Percentiles rank a stretch among this genome's conserved stretches.
Evolutionary conservation across 129 eudicot species (phyloP).

Genomic region (Ambrosia artemisiifolia): DNA sequence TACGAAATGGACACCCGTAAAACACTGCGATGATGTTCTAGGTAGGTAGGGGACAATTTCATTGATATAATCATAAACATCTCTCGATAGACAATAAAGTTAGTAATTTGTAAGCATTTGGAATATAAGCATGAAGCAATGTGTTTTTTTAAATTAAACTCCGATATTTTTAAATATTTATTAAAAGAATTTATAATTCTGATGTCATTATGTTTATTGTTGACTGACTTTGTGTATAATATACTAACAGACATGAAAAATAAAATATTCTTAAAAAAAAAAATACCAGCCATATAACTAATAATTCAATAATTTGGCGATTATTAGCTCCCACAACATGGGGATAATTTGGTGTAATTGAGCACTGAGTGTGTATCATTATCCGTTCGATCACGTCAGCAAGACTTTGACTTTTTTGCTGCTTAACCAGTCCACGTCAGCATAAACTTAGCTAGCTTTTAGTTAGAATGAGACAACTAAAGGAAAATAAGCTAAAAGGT

Average conservation of each 20-base stretch:
- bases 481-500: too few relatives aligned
- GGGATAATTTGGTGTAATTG: too few relatives aligned
- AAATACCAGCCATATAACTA: neutral
- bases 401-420: too few relatives aligned
- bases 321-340: neutral
- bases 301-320: neutral
- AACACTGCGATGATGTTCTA: conserved; percentile 13
- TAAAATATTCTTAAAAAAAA: neutral
- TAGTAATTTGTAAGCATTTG: neutral
- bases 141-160: neutral
- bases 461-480: too few relatives aligned
- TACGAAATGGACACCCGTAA: conserved; percentile 19
- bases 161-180: neutral
- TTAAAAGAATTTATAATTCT: conserved; percentile 1
- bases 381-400: too few relatives aligned
- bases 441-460: too few relatives aligned
- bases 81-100: neutral
- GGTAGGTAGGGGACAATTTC: conserved; percentile 27
- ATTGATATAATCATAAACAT: neutral
- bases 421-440: too few relatives aligned
- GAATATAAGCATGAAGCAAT: neutral
- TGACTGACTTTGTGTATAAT: conserved; percentile 17
- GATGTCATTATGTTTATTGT: conserved; percentile 14
- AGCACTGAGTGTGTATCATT: too few relatives aligned
- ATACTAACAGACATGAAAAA: conserved; percentile 9